phyloP scores from a whole-genome alignment of 1,284 basidiomycete genomes.

The Tetrapyrgos nigripes region DNA sequence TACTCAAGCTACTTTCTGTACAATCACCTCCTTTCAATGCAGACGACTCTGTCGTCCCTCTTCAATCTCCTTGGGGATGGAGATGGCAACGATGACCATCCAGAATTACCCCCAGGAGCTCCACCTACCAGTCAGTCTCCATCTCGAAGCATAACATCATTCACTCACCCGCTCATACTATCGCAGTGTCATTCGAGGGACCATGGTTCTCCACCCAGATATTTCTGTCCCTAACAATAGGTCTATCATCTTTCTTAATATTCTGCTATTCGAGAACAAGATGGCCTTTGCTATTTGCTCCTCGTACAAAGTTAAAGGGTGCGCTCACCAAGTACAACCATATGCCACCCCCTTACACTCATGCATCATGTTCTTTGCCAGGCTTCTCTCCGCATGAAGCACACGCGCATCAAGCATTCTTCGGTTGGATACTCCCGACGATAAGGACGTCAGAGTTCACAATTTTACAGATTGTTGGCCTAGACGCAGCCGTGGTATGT shows the following conservation, averaged over 20 bases:
- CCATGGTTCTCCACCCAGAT: constrained; percentile 96
- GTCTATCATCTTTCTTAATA: constrained; percentile 80
- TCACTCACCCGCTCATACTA: neutral
- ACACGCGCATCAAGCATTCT: constrained; percentile 83
- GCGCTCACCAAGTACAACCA: constrained; percentile 22
- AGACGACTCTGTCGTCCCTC: constrained; percentile 1
- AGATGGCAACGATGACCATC: constrained; percentile 29
- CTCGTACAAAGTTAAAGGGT: constrained; percentile 95
- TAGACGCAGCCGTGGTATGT: constrained; percentile 89
- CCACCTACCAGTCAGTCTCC: constrained; percentile 56
- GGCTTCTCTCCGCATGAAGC: constrained; percentile 92
- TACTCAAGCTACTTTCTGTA: neutral
- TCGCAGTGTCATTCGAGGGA: constrained; percentile 77
- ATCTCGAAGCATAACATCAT: neutral
- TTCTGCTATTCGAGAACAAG: constrained; percentile 89
- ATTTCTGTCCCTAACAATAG: constrained; percentile 79
- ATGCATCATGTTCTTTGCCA: constrained; percentile 32
- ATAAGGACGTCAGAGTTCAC: constrained; percentile 90
- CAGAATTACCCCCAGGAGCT: constrained; percentile 58
- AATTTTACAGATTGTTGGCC: constrained; percentile 94
- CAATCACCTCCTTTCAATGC: neutral
- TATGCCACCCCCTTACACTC: neutral
- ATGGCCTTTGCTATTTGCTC: constrained; percentile 91
- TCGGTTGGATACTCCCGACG: constrained; percentile 96
- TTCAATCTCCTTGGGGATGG: constrained; percentile 16